Evolutionary conservation across 2,329 filamentous ascomycete genomes (phyloP), one percentile per base, ranked within the genome.

Genomic region (Clonostachys sp.): DNA sequence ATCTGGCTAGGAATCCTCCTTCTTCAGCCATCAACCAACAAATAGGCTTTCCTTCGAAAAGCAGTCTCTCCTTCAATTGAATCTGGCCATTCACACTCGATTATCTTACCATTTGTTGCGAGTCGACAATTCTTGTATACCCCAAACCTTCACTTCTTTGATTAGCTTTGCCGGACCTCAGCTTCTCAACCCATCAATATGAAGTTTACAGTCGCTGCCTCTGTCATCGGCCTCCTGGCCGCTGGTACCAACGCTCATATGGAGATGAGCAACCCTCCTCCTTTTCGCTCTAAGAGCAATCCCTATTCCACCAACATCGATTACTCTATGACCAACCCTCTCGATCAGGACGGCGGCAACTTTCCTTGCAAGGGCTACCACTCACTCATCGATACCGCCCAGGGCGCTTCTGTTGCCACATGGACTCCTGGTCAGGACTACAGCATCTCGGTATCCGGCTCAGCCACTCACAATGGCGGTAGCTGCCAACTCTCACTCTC

Each of bases 351-450:
- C 50, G 84, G 83, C 34, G 73, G 75, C 45, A 77, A 90, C 63
- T 91, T 81, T 58, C 84, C 87, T 2, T 92, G 87, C 77, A 90
- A 91, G 71, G 80, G 82, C 49, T 72, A 72, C 57, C 69, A 77
- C 41, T 60, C 57, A 42, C 63, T 72, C 18, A 52, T 75, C 16
- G 72, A 69, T 54, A 69, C 67, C 34, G 38, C 63, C 16, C 64
- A 67, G 42, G 77, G 79, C 53, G 61, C 67, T 12, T 64, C 77
- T 4, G 77, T 80, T n/a, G 78, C 75, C 14, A 80, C 72, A 14
- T 89, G 84, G 59, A 60, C 66, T 5, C 75, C 80, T 4, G 86
- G 86, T 20, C 64, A 72, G 45, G 65, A 68, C 17, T 81, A 86
- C 63, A 75, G 77, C 52, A 72, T 88, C 63, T 75, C 73, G 42